These are phyloP conservation scores for Starmerella apis DNA, from an alignment of 805 yeast species.

Conservation along the genomic window DNA sequence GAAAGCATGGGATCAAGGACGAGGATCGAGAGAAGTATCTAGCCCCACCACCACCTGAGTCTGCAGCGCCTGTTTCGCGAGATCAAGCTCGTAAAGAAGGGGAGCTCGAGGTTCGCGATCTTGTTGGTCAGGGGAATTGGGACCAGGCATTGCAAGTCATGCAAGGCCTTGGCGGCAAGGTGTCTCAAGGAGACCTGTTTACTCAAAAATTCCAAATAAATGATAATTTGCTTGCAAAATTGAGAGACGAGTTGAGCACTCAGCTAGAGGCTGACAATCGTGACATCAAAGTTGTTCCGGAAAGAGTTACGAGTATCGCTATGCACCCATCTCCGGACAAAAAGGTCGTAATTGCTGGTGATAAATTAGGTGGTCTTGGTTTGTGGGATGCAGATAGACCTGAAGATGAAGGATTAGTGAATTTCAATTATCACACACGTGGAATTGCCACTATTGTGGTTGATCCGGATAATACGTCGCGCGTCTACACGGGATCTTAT, in stretches of 20 bases:
- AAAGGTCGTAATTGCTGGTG: constrained; percentile 72
- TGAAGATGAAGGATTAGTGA: constrained; percentile 39
- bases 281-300: constrained; percentile 53
- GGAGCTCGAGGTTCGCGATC: constrained; percentile 29
- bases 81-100: constrained; percentile 41
- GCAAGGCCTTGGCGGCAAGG: constrained; percentile 26
- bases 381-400: constrained; percentile 64
- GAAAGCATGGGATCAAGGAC: constrained; percentile 33
- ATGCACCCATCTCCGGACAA: constrained; percentile 66
- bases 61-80: constrained; percentile 23
- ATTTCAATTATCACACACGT: constrained; percentile 65
- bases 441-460: constrained; percentile 56
- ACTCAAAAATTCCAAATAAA: constrained; percentile 42
- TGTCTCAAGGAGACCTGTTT: constrained; percentile 32
- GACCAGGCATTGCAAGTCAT: constrained; percentile 31
- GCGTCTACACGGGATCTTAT: constrained; percentile 63
- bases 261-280: constrained; percentile 49
- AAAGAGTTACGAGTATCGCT: constrained; percentile 59
- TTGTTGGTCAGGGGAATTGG: constrained; percentile 33
- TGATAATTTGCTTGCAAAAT: constrained; percentile 40
- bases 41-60: constrained; percentile 5
- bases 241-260: constrained; percentile 45
- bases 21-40: constrained; percentile 26
- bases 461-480: constrained; percentile 41
- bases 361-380: constrained; percentile 76